Evolutionary conservation across 1,284 basidiomycete species (phyloP), one percentile per base, ranked within the genome.

Genomic region (Coniferiporia sulphurascens): DNA sequence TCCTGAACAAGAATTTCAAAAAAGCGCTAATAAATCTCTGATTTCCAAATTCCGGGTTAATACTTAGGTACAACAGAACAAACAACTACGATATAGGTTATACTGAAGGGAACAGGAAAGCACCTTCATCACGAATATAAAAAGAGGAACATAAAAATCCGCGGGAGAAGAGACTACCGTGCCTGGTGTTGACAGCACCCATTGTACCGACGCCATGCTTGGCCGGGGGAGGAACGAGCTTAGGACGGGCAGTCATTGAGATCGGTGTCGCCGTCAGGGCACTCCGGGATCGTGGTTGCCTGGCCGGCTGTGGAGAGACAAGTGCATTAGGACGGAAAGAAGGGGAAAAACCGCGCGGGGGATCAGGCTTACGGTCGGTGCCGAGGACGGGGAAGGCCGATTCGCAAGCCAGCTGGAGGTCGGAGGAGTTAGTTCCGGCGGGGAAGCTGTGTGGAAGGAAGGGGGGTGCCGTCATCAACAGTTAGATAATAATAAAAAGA

Each of bases 381-480:
- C 41, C 12, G 21, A 63, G 44, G 4, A 22, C 32, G 21, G 63
- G 63, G 58, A 62, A 62, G 1, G 61, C 57, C 12, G 4, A 12
- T n/a, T 22, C 5, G 55, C 63, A 64, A 17, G 27, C 32, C 13
- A 51, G 44, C 36, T 64, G 45, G 34, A 64, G 19, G 34, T 64
- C 63, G 27, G 27, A 27, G 2, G 27, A 27, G 27, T 27, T 27
- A 27, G 27, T 27, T 27, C 27, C 27, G 27, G 27, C 27, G 27
- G 27, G 27, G 27, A 27, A 27, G 27, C 27, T 27, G 27, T 27
- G 27, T 5, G 27, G 27, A 27, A 27, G 27, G 27, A 27, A 27
- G 27, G 27, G 5, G 27, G 27, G 2, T 2, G 3, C 27, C 27
- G 27, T 27, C 27, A 5, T 27, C 27, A 27, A 27, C 5, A 27